A percentile compares a stretch with the other conserved stretches of the same genome.
These are phyloP conservation scores for Corymbia maculata DNA, from an alignment of 345 rosid genomes.

Conservation along the genomic window DNA sequence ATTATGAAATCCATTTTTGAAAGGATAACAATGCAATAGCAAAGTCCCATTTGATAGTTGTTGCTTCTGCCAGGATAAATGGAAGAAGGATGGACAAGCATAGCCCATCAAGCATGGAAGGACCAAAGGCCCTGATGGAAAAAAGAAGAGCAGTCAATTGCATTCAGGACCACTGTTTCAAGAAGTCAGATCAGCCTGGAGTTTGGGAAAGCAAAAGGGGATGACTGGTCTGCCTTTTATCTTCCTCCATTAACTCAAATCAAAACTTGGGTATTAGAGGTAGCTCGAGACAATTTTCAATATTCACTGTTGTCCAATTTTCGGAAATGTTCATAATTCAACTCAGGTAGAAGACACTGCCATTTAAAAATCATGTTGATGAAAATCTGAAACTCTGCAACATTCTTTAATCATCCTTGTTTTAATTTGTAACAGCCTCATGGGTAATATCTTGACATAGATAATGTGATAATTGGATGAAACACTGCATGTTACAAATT, in stretches of 20 bases:
- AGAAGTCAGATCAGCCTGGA: not conserved
- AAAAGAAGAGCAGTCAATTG: not conserved
- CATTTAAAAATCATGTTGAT: not conserved
- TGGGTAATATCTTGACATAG: not conserved
- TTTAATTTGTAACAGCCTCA: not conserved
- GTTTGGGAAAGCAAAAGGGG: not conserved
- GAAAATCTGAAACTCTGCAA: not conserved
- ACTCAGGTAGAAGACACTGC: not conserved
- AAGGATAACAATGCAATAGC: not conserved
- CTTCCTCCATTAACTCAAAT: not conserved
- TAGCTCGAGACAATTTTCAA: not conserved
- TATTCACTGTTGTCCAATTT: not conserved
- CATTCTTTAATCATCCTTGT: not conserved
- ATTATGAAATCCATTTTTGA: not conserved
- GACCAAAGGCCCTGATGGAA: not conserved
- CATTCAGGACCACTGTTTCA: not conserved
- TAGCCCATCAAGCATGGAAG: not conserved
- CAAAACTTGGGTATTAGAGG: not conserved
- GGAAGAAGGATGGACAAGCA: not conserved
- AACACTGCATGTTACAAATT: not conserved
- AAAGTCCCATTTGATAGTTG: not conserved
- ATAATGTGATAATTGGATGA: not conserved
- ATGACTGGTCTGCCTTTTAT: not conserved
- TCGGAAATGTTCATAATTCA: not conserved
- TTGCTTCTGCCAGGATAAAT: not conserved